These are phyloP conservation scores for Kodamaea ohmeri DNA, from an alignment of 1,139 yeast genomes.

Conservation along the genomic window DNA sequence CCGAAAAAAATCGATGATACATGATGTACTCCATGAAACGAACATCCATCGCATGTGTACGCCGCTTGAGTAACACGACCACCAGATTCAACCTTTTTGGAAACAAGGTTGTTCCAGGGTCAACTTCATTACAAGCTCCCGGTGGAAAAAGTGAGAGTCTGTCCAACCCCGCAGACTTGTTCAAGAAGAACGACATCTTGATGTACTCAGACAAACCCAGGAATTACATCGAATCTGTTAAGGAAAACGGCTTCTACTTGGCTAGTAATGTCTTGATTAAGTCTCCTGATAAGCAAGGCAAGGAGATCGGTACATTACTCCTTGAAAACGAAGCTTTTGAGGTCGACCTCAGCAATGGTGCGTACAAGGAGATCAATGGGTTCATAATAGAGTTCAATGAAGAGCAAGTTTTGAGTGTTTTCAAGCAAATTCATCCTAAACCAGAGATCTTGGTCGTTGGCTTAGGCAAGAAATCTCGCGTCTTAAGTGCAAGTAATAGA, in stretches of 20 bases:
- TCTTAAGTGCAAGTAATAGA: conserved; percentile 56
- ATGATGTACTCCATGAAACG: conserved; percentile 1
- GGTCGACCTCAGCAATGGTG: conserved; percentile 45
- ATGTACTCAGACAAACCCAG: conserved; percentile 44
- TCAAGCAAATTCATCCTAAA: conserved; percentile 64
- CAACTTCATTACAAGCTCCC: conserved; percentile 29
- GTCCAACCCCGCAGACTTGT: conserved; percentile 45
- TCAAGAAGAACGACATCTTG: conserved; percentile 45
- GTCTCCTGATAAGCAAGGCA: conserved; percentile 47
- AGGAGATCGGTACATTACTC: conserved; percentile 54
- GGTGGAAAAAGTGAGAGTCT: conserved; percentile 39
- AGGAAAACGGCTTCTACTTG: conserved; percentile 40
- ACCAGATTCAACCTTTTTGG: conserved; percentile 25
- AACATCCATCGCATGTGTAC: background rate
- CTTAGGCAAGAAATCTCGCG: conserved; percentile 59
- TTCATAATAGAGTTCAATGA: conserved; percentile 42
- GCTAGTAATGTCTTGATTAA: conserved; percentile 37
- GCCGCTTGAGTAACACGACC: conserved; percentile 2
- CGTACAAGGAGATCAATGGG: conserved; percentile 39
- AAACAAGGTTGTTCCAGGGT: conserved; percentile 24
- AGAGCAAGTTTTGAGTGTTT: conserved; percentile 41
- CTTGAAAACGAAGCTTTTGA: conserved; percentile 64
- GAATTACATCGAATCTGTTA: conserved; percentile 45
- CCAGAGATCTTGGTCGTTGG: conserved; percentile 78
- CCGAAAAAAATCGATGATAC: no score